These are phyloP conservation scores for Agaricus subrufescens DNA, from an alignment of 768 basidiomycete genomes.

Conservation along the genomic window DNA sequence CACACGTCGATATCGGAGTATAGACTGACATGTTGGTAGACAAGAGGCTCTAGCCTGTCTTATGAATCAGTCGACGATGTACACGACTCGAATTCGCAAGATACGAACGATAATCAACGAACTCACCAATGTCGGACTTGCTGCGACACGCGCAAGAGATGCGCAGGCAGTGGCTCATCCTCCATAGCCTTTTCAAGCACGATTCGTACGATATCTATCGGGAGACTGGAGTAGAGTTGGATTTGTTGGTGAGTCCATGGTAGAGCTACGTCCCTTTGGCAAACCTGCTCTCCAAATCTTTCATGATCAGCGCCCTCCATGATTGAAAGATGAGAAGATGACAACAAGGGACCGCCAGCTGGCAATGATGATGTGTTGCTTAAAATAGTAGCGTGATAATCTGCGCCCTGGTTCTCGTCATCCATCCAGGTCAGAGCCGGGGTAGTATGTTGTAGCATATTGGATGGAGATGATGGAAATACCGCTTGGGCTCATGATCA, in stretches of 20 bases:
- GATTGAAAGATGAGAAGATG: too few species aligned
- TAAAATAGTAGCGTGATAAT: too few species aligned
- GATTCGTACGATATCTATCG: slow-evolving; percentile 2
- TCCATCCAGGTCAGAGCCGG: too few species aligned
- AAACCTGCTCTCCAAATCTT: too few species aligned
- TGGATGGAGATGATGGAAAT: too few species aligned
- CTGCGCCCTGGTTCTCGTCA: too few species aligned
- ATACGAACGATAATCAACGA: neutral
- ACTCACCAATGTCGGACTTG: slow-evolving; percentile 1
- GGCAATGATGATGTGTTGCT: too few species aligned
- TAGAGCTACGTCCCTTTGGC: neutral
- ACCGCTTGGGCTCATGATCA: too few species aligned
- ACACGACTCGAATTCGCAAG: neutral
- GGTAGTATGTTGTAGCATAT: too few species aligned
- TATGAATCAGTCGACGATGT: neutral
- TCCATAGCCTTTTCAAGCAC: slow-evolving; percentile 9
- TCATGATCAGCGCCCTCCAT: too few species aligned
- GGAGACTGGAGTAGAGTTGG: neutral
- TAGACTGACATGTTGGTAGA: slow-evolving; percentile 3
- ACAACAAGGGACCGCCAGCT: too few species aligned
- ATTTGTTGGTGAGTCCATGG: neutral
- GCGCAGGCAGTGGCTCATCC: neutral
- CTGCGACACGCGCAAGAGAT: slow-evolving; percentile 1
- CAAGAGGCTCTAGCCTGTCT: slow-evolving; percentile 7
- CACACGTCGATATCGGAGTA: neutral